phyloP scores from a whole-genome alignment of 805 yeast genomes.

The Ogataea trehaloabstinens region DNA sequence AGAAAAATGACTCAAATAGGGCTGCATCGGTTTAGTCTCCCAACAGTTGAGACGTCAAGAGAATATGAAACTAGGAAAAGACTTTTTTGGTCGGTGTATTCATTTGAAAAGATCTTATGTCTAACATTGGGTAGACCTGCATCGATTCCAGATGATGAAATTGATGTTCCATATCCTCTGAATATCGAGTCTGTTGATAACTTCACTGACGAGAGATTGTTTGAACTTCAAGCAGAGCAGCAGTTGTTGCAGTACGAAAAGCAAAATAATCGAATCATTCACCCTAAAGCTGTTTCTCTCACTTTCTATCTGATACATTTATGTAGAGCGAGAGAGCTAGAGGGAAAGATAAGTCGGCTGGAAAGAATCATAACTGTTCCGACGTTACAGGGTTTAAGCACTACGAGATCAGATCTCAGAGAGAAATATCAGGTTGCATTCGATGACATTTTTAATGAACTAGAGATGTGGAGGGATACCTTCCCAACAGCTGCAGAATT shows the following conservation, averaged over 20 bases:
- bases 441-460: slow-evolving; percentile 5
- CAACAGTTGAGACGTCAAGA: slow-evolving; percentile 6
- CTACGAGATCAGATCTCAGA: slow-evolving; percentile 2
- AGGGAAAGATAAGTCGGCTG: slow-evolving; percentile 8
- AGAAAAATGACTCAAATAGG: slow-evolving; percentile 17
- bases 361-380: slow-evolving; percentile 12
- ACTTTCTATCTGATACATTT: slow-evolving; percentile 15
- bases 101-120: slow-evolving; percentile 19
- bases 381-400: slow-evolving; percentile 1
- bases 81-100: slow-evolving; percentile 19
- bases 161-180: slow-evolving; percentile 19
- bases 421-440: slow-evolving; percentile 1
- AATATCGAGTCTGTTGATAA: slow-evolving; percentile 8
- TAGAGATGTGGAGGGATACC: slow-evolving; percentile 11
- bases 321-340: slow-evolving; percentile 14
- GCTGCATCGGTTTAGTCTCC: slow-evolving; percentile 11
- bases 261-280: slow-evolving; percentile 9
- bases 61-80: slow-evolving; percentile 12
- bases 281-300: slow-evolving; percentile 10
- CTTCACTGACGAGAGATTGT: slow-evolving; percentile 6
- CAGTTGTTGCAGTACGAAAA: slow-evolving; percentile 11
- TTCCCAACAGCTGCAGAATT: slow-evolving; percentile 13
- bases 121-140: slow-evolving; percentile 17
- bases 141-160: slow-evolving; percentile 15
- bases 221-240: slow-evolving; percentile 12